Evolutionary conservation across 1,284 basidiomycete genomes (phyloP).

Genomic region (Boletus semigastroideus): DNA sequence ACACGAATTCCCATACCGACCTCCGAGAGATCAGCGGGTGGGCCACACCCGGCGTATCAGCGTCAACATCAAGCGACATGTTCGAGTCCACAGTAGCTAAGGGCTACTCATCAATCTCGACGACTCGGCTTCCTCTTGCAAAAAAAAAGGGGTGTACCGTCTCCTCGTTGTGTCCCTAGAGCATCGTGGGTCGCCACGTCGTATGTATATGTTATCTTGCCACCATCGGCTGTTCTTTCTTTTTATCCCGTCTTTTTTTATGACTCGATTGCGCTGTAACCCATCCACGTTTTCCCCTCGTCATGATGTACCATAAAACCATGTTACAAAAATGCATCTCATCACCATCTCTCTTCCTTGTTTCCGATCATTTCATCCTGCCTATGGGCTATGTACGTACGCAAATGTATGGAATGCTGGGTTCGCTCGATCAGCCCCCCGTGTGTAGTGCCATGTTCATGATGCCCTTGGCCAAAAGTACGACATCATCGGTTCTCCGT

Average conservation of each 20-base stretch:
- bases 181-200: neutral
- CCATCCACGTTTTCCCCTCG: neutral
- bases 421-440: neutral
- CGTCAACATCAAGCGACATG: constrained; percentile 32
- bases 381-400: neutral
- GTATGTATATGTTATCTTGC: constrained; percentile 5
- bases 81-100: constrained; percentile 15
- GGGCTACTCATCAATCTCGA: neutral
- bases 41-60: constrained; percentile 38
- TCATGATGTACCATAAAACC: neutral
- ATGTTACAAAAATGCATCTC: neutral
- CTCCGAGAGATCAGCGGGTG: constrained; percentile 26
- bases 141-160: neutral
- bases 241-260: neutral
- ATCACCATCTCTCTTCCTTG: neutral
- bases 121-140: neutral
- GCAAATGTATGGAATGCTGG: neutral
- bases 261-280: neutral
- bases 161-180: neutral
- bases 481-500: neutral
- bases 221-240: neutral
- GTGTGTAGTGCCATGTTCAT: too few relatives aligned
- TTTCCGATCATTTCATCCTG: constrained; percentile 1
- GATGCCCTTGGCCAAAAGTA: neutral
- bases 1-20: constrained; percentile 30